A percentile compares a stretch with the other conserved stretches of the same genome.
Conservation (phyloP, 1,284 basidiomycete genomes). For the Schizophyllum amplum region DNA sequence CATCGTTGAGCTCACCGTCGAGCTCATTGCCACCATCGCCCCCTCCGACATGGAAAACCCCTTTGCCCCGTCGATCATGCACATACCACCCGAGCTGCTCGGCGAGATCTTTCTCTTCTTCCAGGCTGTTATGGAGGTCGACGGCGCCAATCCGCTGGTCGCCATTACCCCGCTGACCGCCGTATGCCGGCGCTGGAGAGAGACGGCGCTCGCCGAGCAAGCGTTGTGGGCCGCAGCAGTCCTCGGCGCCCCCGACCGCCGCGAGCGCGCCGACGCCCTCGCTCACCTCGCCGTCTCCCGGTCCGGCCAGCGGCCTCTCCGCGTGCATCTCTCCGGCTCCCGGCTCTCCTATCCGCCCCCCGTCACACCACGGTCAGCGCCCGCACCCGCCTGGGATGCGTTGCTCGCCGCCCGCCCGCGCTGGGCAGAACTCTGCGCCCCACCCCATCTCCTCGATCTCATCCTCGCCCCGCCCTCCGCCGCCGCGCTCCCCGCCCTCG, state of each 20-base stretch:
- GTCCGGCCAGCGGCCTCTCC: not conserved
- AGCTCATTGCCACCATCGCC: not conserved
- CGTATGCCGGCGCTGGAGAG: slow-evolving; percentile 8
- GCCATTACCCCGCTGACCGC: not conserved
- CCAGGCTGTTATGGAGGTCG: not conserved
- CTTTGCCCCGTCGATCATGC: not conserved
- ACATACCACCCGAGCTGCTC: not conserved
- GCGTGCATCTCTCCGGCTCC: not conserved
- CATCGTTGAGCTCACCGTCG: not conserved
- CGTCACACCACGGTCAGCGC: too few relatives aligned
- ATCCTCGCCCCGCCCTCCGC: not conserved
- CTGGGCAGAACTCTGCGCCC: not conserved
- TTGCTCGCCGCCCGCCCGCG: not conserved
- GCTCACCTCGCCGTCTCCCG: not conserved
- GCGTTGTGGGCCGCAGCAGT: slow-evolving; percentile 2
- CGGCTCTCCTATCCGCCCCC: not conserved
- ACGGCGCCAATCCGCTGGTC: not conserved
- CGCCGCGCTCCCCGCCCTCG: not conserved
- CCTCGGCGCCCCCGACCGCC: not conserved
- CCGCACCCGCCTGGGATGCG: not conserved
- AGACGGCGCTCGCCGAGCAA: not conserved
- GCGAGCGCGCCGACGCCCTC: too few relatives aligned
- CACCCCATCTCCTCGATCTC: not conserved
- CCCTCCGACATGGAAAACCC: not conserved
- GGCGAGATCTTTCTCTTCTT: not conserved